These are phyloP conservation scores for Trichophyton schoenleinii DNA, from an alignment of 2,329 filamentous ascomycete genomes.

Conservation along the genomic window DNA sequence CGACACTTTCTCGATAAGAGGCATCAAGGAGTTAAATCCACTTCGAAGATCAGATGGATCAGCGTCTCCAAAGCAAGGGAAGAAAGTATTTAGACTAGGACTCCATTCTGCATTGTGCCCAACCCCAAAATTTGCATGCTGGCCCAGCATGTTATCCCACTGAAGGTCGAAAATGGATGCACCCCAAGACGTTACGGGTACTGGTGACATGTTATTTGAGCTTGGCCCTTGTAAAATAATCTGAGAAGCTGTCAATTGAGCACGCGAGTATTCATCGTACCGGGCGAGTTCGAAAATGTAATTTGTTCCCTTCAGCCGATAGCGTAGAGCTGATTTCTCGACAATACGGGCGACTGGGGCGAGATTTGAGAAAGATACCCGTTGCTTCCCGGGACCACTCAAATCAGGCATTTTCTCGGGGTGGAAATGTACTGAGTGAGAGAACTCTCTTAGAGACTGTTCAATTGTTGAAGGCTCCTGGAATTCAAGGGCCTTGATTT, in stretches of 20 bases:
- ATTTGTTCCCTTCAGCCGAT: constrained; percentile 27
- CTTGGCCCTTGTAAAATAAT: neutral
- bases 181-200: constrained; percentile 26
- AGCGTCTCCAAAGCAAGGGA: constrained; percentile 18
- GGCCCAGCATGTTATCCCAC: constrained; percentile 32
- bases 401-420: constrained; percentile 16
- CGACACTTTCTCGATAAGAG: constrained; percentile 23
- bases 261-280: constrained; percentile 27
- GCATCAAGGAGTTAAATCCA: constrained; percentile 28
- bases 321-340: constrained; percentile 30
- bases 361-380: constrained; percentile 20
- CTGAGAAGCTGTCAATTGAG: neutral
- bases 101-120: constrained; percentile 25
- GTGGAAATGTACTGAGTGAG: constrained; percentile 20
- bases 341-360: constrained; percentile 23
- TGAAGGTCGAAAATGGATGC: constrained; percentile 25
- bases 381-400: constrained; percentile 18
- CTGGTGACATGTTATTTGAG: constrained; percentile 14
- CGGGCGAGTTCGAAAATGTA: constrained; percentile 34
- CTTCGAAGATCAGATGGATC: constrained; percentile 12
- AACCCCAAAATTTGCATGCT: constrained; percentile 24
- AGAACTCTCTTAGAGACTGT: constrained; percentile 20
- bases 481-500: constrained; percentile 30
- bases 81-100: constrained; percentile 25
- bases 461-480: constrained; percentile 20